Evolutionary conservation across 2,329 filamentous ascomycete species (phyloP), one percentile per base, ranked within the genome.

Genomic region (Gliomastix tumulicola): DNA sequence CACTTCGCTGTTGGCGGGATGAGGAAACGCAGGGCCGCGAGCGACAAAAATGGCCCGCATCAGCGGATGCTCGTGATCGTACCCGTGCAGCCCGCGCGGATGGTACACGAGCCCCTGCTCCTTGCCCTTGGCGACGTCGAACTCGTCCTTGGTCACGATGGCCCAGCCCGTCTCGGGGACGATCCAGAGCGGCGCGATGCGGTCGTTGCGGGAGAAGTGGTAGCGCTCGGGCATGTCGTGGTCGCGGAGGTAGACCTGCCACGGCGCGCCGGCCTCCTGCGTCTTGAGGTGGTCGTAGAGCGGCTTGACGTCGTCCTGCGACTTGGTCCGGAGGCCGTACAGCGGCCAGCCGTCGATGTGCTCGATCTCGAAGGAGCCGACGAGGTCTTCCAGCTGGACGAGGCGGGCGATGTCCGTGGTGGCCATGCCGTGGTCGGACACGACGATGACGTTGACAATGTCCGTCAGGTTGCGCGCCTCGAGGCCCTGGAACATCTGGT

Each of bases 391-490:
- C 3, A 97, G 69, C 59, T 97, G 92, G 19, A 97, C 74, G 32
- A 97, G 67, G 10, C 92, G 76, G 15, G 79, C 71, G 1, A 75
- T 77, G 41, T 89, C 85, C 0, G 92, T 97, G 0, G 88, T 94
- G 2, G 92, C 92, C 92, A 98, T 98, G 35, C 92, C 92, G 55
- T 98, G 92, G 55, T 98, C 92, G 1, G 88, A 96, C 3, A 98
- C 90, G n/a, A 98, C 74, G 22, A 98, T 80, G 7, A 98, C 74
- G 47, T 98, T 98, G 53, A 97, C 87, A 41, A 98, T 84, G 16
- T 82, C 56, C 1, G 88, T 95, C 35, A 98, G 64, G 54, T 97
- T 96, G 34, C 92, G 80, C 32, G 74, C 63, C 42, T 89, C 76
- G 0, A 98, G 68, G 0, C 89, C 89, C 3, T 68, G 58, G 51